Conservation (phyloP, 169 alveolate genomes). For the Eimeria mitis region DNA sequence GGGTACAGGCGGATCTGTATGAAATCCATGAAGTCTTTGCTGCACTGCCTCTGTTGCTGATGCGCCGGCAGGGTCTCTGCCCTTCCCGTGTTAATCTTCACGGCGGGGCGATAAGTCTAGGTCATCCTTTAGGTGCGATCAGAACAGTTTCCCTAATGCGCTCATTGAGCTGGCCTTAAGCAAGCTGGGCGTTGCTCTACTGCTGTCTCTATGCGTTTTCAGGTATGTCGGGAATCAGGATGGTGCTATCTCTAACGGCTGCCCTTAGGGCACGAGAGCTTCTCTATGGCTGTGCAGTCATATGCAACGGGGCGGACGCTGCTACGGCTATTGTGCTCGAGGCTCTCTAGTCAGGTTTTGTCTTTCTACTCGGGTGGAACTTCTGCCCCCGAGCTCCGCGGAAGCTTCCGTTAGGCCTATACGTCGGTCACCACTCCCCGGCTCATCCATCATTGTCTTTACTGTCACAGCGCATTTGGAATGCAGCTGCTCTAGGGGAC, state of each 20-base stretch:
- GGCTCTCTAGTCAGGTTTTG: slow-evolving; percentile 28
- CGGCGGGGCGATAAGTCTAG: slow-evolving; percentile 97
- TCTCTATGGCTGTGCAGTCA: slow-evolving; percentile 89
- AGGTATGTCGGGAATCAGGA: slow-evolving; percentile 90
- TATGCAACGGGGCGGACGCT: slow-evolving; percentile 94
- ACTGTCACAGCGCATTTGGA: neutral
- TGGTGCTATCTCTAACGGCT: slow-evolving; percentile 87
- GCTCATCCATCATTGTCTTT: neutral
- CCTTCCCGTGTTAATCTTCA: slow-evolving; percentile 91
- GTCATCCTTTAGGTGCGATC: slow-evolving; percentile 94
- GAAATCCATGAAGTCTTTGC: slow-evolving; percentile 96
- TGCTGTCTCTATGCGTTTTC: neutral
- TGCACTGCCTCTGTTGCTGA: slow-evolving; percentile 91
- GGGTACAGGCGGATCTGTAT: slow-evolving; percentile 87
- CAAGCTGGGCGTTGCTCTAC: neutral
- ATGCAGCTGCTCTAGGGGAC: neutral
- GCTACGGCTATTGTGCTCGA: slow-evolving; percentile 91
- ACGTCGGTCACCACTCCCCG: neutral
- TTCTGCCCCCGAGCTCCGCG: too few relatives aligned
- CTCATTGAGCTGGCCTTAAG: too few relatives aligned
- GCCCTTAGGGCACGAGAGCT: slow-evolving; percentile 87
- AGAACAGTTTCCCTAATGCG: too few relatives aligned
- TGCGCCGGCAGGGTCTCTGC: slow-evolving; percentile 89
- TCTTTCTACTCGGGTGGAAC: neutral
- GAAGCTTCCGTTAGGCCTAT: neutral